Base-by-base conservation (phyloP, 495 filamentous ascomycete genomes). In the Lindgomyces ingoldianus region DNA sequence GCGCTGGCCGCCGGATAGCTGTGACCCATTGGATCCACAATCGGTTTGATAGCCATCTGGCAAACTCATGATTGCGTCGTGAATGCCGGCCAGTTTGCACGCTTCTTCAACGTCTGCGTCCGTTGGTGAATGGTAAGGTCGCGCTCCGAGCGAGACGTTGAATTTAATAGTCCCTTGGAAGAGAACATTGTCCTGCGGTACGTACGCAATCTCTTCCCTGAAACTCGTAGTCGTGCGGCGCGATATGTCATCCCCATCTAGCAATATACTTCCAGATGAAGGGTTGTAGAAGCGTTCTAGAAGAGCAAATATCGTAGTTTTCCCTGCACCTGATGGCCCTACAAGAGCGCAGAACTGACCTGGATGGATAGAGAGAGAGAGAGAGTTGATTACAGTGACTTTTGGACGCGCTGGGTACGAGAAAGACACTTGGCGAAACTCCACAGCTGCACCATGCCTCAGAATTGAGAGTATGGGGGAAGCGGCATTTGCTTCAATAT, bases 401-500 rank as follows among this genome's bases (percentile, higher is more conserved):
- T 77, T 71, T 0, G 79, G 74, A 0, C 84, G 76, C 2, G 81
- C 66, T 0, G 81, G 78, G 69, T 88, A 88, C 4, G 82, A 69
- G 64, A 89, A 88, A 26, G 75, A 75, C 10, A 88, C 81, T 57
- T 83, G 67, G 48, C 72, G 75, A 56, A 87, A 82, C 51, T 80
- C 78, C 25, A 86, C 76, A 14, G 70, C 18, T 26, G 58, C 58
- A 2, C 60, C 60, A 16, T n/a, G n/a, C n/a, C 18, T 16, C 19
- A 42, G 51, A 46, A 51, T 39, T 22, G 49, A 36, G 0, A 19
- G n/a, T 24, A 27, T n/a, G 10, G 19, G 11, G 25, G 8, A 10
- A 24, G 60, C 47, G 0, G 87, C 91, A 91, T 91, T 96, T 3
- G 86, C 82, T 68, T 95, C 91, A 62, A 96, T 91, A 3, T 79